phyloP scores from a whole-genome alignment of 257 asterid species.

The Solanum lycopersicoides region DNA sequence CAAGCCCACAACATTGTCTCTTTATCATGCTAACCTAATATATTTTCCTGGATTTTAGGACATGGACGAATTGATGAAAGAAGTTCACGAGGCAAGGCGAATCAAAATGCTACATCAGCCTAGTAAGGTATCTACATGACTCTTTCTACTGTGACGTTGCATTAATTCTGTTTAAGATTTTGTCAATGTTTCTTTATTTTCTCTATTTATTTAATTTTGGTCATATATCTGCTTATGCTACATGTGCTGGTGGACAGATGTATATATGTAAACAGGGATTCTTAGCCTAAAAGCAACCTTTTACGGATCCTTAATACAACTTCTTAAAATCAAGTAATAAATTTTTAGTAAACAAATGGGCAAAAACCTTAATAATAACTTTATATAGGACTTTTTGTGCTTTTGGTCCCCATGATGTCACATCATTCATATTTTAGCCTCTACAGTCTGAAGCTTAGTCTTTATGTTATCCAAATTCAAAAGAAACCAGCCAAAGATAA shows the following conservation, averaged over 20 bases:
- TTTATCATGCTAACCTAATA: not conserved
- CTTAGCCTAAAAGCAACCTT: not conserved
- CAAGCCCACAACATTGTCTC: not conserved
- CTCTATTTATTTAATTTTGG: not conserved
- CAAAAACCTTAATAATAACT: not conserved
- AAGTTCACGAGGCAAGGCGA: constrained; percentile 91
- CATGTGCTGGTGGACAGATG: not conserved
- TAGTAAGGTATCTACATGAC: constrained; percentile 50
- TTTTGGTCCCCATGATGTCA: not conserved
- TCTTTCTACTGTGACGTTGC: not conserved
- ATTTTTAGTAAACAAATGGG: not conserved
- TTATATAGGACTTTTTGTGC: not conserved
- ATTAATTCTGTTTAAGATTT: not conserved
- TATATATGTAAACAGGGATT: not conserved
- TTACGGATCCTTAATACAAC: not conserved
- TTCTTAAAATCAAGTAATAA: not conserved
- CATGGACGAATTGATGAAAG: constrained; percentile 84
- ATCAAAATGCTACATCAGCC: constrained; percentile 97
- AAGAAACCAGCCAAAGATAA: not conserved
- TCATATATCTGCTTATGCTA: not conserved
- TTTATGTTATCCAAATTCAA: not conserved
- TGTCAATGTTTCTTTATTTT: not conserved
- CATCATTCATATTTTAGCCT: not conserved
- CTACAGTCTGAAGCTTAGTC: not conserved
- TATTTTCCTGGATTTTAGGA: constrained; percentile 30